Evolutionary conservation across 106 monocot genomes (phyloP).

Genomic region (Allium cepa): DNA sequence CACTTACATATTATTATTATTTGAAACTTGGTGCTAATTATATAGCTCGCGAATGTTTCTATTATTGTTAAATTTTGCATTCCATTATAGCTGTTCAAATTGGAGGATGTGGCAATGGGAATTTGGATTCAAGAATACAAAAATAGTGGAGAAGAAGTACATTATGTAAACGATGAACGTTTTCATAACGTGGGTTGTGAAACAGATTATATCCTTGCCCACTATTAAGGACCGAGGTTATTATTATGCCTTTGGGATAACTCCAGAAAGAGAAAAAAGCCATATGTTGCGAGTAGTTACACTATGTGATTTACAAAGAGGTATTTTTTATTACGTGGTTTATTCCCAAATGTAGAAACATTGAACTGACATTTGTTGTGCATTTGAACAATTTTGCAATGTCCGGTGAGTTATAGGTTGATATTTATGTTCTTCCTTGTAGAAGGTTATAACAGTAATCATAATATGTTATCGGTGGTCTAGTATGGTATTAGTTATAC

Average conservation of each 20-base stretch:
- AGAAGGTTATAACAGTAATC: too few species aligned
- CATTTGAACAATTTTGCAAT: too few species aligned
- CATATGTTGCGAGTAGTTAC: constrained; percentile 60
- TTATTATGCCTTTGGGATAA: constrained; percentile 85
- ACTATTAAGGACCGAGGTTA: too few species aligned
- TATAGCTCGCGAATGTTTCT: neutral
- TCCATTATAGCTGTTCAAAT: constrained; percentile 60
- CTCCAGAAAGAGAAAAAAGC: constrained; percentile 39
- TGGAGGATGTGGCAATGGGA: constrained; percentile 95
- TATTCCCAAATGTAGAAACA: too few species aligned
- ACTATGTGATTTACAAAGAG: neutral
- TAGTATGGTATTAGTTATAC: too few species aligned
- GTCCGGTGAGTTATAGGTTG: too few species aligned
- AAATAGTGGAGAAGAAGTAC: constrained; percentile 46
- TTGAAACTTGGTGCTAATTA: too few species aligned
- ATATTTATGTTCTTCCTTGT: too few species aligned
- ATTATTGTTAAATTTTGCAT: neutral
- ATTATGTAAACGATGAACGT: constrained; percentile 52
- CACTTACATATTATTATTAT: too few species aligned
- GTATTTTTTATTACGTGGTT: too few species aligned
- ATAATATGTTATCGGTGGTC: too few species aligned
- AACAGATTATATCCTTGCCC: constrained; percentile 68
- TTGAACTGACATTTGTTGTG: too few species aligned
- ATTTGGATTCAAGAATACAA: constrained; percentile 84
- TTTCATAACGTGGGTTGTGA: constrained; percentile 63